Base-by-base conservation (phyloP, 345 rosid species). In the Ceriops decandra region DNA sequence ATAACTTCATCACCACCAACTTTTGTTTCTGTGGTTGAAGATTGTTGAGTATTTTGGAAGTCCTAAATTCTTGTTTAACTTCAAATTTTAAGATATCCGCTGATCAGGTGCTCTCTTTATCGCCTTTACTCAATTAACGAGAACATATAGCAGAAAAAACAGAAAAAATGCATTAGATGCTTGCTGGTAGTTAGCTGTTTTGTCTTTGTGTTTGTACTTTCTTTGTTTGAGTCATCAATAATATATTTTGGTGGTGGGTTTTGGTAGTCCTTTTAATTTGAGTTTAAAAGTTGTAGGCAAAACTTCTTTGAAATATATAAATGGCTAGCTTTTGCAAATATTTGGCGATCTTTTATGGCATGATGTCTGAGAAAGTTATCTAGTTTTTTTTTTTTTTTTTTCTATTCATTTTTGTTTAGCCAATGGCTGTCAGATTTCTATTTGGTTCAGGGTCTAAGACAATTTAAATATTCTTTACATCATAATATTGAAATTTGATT, bases 261-360 rank as follows among this genome's bases (percentile, higher is more conserved):
- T 54, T 7, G 10, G 26, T 54, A 26, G 15, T n/a, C 27, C 31
- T 42, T 22, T 71, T 64, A 49, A 21, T 54, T 33, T 21, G 33
- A 24, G 6, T 56, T 56, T 24, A 10, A 24, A 17, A 2, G 17
- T 24, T 56, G 59, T 27, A 56, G 22, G 6, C 8, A 3, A 7
- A 7, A 58, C 16, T 33, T 33, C 33, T 17, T 47, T 22, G 28
- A n/a, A 30, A 10, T 19, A 0, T 62, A 7, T 52, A 60, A n/a
- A 52, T 36, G 27, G 26, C 49, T 58, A 38, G 31, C 30, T 9
- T 58, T 54, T 11, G 51, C n/a, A 67, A 72, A 33, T 53, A 24
- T 49, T 22, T 33, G 52, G n/a, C 13, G 60, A 72, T 58, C 57
- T 64, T 72, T 65, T 32, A 22, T 57, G 51, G 64, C 52, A 49